Conservation (phyloP, 192 early-diverging fungal species). For the Chytriomyces sp. region DNA sequence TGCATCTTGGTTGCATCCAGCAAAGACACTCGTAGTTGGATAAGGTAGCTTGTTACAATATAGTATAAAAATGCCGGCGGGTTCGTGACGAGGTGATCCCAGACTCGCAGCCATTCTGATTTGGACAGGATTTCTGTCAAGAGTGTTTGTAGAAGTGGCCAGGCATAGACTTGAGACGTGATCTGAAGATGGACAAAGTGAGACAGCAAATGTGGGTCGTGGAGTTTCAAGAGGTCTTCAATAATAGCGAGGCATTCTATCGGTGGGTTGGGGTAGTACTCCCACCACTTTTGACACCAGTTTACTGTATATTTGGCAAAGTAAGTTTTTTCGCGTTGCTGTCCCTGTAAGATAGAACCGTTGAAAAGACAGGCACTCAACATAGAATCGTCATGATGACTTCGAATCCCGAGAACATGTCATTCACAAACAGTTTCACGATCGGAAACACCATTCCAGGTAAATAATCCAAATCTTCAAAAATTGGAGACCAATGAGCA, state of each 20-base stretch:
- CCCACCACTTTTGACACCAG: slow-evolving; percentile 75
- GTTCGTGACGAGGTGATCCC: slow-evolving; percentile 64
- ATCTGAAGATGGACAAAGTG: slow-evolving; percentile 56
- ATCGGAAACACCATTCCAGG: slow-evolving; percentile 67
- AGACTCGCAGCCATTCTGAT: slow-evolving; percentile 58
- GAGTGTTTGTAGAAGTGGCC: slow-evolving; percentile 53
- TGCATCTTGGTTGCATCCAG: slow-evolving; percentile 39
- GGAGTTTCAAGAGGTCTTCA: slow-evolving; percentile 54
- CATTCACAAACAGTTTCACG: slow-evolving; percentile 57
- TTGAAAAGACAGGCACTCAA: slow-evolving; percentile 30
- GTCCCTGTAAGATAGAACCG: not conserved
- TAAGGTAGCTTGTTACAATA: slow-evolving; percentile 54
- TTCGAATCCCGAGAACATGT: slow-evolving; percentile 63
- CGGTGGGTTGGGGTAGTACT: slow-evolving; percentile 69
- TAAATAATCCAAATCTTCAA: slow-evolving; percentile 64
- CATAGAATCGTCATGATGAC: slow-evolving; percentile 59
- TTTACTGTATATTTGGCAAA: slow-evolving; percentile 48
- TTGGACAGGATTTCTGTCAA: slow-evolving; percentile 56
- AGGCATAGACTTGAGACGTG: slow-evolving; percentile 62
- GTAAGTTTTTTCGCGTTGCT: not conserved
- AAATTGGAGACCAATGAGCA: slow-evolving; percentile 65
- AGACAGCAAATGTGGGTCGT: slow-evolving; percentile 54
- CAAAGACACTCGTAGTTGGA: slow-evolving; percentile 39
- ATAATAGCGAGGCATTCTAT: slow-evolving; percentile 60
- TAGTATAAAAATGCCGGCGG: slow-evolving; percentile 55